These are phyloP conservation scores for Podospora fimiseda DNA, from an alignment of 495 filamentous ascomycete genomes.

Conservation along the genomic window DNA sequence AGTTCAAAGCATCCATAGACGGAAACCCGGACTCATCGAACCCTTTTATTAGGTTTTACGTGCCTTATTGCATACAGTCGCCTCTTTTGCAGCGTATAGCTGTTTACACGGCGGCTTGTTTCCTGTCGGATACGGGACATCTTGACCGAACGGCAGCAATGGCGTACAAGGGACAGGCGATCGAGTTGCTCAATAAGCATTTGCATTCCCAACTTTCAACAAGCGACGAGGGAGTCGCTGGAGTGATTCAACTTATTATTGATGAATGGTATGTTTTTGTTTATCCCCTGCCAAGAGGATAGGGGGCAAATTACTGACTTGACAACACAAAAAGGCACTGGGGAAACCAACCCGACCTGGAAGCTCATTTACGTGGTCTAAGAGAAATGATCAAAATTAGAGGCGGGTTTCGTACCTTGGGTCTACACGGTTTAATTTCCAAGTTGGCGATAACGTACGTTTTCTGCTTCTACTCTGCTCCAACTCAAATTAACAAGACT, in stretches of 20 bases:
- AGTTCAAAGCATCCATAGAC: conserved; percentile 39
- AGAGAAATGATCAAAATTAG: conserved; percentile 30
- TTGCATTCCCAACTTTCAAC: conserved; percentile 25
- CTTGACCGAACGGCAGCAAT: conserved; percentile 30
- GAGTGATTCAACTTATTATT: conserved; percentile 31
- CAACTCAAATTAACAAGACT: no score
- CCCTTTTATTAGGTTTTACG: conserved; percentile 30
- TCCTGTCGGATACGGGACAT: conserved; percentile 33
- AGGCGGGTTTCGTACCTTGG: conserved; percentile 31
- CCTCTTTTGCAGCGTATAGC: conserved; percentile 28
- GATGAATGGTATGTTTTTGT: conserved; percentile 27
- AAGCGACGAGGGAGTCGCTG: conserved; percentile 31
- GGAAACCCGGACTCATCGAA: conserved; percentile 32
- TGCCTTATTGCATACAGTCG: conserved; percentile 30
- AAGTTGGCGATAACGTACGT: conserved; percentile 35
- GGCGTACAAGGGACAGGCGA: conserved; percentile 30
- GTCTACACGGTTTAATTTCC: conserved; percentile 31
- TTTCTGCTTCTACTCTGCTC: no score
- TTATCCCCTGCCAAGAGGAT: not conserved
- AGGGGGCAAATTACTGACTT: no score
- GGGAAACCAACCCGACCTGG: conserved; percentile 27
- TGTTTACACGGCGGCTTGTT: conserved; percentile 34
- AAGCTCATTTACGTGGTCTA: conserved; percentile 28
- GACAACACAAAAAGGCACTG: no score
- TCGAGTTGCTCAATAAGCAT: conserved; percentile 32